Base-by-base conservation (phyloP, 2,329 filamentous ascomycete genomes). In the Aspergillus carbonarius region DNA sequence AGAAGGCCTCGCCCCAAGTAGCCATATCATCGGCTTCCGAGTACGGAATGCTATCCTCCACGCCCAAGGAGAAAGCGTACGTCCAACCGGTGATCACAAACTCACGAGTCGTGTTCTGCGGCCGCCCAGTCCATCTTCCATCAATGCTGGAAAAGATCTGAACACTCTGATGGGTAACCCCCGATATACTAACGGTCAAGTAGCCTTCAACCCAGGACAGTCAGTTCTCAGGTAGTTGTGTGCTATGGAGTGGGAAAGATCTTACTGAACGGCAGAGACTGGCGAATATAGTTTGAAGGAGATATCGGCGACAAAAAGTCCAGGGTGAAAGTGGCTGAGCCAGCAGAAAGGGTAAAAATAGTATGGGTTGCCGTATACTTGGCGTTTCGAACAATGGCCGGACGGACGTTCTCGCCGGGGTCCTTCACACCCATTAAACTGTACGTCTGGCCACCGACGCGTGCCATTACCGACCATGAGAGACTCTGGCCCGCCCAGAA, bases 271-370 rank as follows among this genome's bases (percentile, higher is more conserved):
- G 78, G 78, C 50, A 79, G 69, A 8, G 76, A 79, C 55, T 80
- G 78, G 15, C 78, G 72, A 4, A 76, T 53, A 57, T 77, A 75
- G 61, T 79, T 72, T 1, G 70, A 70, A 2, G 77, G 76, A 3
- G 76, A 76, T 4, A 80, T 73, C 0, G 77, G 78, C 13, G 78
- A 79, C 58, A 80, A 75, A 60, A 80, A 80, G 59, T 80, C 78
- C 32, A 80, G 60, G 0, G 66, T 72, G 35, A 79, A 67, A 10
- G 55, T 68, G 6, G 71, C 72, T 12, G 64, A 35, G 0, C 76
- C 76, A 15, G 77, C 77, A 35, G 65, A 68, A 12, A 79, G 66
- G 6, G 66, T 72, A 57, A 80, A 79, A 4, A 73, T 62, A 4
- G 75, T 73, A 63, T 78, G 78, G 0, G 77, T 79, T 5, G 76